These are phyloP conservation scores for Kernera saxatilis DNA, from an alignment of 345 rosid genomes.

Conservation along the genomic window DNA sequence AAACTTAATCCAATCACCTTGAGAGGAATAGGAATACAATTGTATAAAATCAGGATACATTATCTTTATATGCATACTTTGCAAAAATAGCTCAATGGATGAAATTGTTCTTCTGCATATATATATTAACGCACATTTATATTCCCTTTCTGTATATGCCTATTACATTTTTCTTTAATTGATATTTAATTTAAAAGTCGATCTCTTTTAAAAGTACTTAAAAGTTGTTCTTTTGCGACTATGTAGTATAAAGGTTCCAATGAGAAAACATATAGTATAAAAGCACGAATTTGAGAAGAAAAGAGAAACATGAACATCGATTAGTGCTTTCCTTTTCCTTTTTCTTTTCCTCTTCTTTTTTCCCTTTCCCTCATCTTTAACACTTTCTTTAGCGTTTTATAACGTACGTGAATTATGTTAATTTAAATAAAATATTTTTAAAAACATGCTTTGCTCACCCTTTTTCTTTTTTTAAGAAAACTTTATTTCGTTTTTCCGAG, in stretches of 20 bases:
- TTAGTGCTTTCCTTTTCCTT: slow-evolving; percentile 26
- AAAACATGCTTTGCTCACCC: slow-evolving; percentile 10
- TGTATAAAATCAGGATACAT: not conserved
- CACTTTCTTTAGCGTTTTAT: slow-evolving; percentile 18
- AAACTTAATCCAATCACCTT: not conserved
- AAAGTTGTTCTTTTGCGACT: slow-evolving; percentile 30
- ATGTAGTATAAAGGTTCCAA: slow-evolving; percentile 21
- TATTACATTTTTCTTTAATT: not conserved
- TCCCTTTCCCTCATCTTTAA: slow-evolving; percentile 20
- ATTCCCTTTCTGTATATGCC: slow-evolving; percentile 5
- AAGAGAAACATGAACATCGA: slow-evolving; percentile 28
- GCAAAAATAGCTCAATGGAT: not conserved
- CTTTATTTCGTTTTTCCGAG: not conserved
- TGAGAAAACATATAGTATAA: slow-evolving; percentile 22
- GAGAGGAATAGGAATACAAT: not conserved
- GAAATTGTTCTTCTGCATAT: not conserved
- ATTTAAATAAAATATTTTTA: not conserved
- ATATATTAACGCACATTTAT: slow-evolving; percentile 8
- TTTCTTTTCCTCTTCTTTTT: slow-evolving; percentile 3
- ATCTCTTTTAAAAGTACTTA: slow-evolving; percentile 28
- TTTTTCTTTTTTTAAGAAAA: not conserved
- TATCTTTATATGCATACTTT: not conserved
- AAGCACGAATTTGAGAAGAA: slow-evolving; percentile 20
- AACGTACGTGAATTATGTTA: slow-evolving; percentile 21
- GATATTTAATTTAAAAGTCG: slow-evolving; percentile 15